A percentile compares a stretch with the other conserved stretches of the same genome.
phyloP scores from a whole-genome alignment of 345 rosid species.

The Triadica sebifera region DNA sequence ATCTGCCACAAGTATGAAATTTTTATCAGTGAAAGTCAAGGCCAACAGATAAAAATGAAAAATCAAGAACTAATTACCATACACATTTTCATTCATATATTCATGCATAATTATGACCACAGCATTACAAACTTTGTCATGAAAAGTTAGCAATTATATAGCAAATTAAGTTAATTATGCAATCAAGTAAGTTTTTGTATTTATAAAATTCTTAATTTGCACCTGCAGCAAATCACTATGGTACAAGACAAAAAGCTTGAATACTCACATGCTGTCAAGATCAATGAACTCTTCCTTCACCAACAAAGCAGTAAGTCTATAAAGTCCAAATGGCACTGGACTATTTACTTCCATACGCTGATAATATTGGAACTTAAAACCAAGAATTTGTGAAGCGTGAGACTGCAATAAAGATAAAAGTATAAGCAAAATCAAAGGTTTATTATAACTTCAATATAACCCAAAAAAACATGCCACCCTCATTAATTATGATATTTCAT shows the following conservation, averaged over 20 bases:
- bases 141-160: background rate
- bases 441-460: slow-evolving; percentile 2
- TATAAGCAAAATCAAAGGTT: slow-evolving; percentile 18
- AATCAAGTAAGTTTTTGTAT: background rate
- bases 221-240: background rate
- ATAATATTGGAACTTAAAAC: slow-evolving; percentile 95
- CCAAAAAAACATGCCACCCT: slow-evolving; percentile 7
- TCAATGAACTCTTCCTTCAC: slow-evolving; percentile 89
- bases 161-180: background rate
- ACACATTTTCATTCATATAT: background rate
- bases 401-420: slow-evolving; percentile 59
- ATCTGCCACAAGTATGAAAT: slow-evolving; percentile 43
- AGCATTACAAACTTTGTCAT: background rate
- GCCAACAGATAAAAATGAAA: background rate
- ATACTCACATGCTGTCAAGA: slow-evolving; percentile 90
- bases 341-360: slow-evolving; percentile 79
- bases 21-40: background rate
- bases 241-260: background rate
- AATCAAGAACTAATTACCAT: background rate
- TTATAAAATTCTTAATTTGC: background rate
- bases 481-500: slow-evolving; percentile 13
- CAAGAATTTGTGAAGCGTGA: slow-evolving; percentile 98
- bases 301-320: slow-evolving; percentile 85
- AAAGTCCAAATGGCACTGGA: slow-evolving; percentile 85
- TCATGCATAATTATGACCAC: background rate